Evolutionary conservation across 192 early-diverging fungal species (phyloP), one percentile per base, ranked within the genome.

Genomic region (Rhizophagus prolifer): DNA sequence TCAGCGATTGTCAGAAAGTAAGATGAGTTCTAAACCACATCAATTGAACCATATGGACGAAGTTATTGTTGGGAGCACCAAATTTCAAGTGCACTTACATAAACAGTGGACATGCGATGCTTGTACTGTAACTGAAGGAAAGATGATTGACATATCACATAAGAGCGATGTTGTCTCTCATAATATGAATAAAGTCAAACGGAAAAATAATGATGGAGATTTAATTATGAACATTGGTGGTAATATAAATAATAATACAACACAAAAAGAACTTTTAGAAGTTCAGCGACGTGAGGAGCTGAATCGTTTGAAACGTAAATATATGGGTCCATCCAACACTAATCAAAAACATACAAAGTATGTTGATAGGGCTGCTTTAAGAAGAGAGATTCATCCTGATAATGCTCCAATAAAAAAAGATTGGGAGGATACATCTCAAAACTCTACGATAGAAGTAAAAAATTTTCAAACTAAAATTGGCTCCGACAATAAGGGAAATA

Each of bases 351-450:
- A 79, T 68, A 74, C 77, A 41, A 82, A 87, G 58, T 91, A 90
- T 73, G 79, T 88, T 28, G 88, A 91, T 77, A 85, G 90, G 34
- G 90, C 90, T 34, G 90, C 90, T 34, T 87, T 90, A 76, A 80
- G 90, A 41, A 80, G 90, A 54, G 82, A 86, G 63, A 87, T 86
- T 62, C 88, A 90, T 58, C 88, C 90, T 0, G 84, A 87, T 65
- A 78, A 13, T 36, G 63, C 44, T 58, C 75, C 59, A 62, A 71
- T 36, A 61, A 71, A 41, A 46, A 76, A 50, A 70, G 80, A 44
- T 70, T 44, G 13, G 62, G 79, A 28, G 38, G 72, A 63, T 67
- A 71, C 58, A 26, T 4, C 54, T 44, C 14, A 14, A 6, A 16
- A 30, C 23, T 23, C 50, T 10, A 25, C 63, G 2, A 46, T 44